Conservation (phyloP, 2,329 filamentous ascomycete genomes). For the Capronia americana region DNA sequence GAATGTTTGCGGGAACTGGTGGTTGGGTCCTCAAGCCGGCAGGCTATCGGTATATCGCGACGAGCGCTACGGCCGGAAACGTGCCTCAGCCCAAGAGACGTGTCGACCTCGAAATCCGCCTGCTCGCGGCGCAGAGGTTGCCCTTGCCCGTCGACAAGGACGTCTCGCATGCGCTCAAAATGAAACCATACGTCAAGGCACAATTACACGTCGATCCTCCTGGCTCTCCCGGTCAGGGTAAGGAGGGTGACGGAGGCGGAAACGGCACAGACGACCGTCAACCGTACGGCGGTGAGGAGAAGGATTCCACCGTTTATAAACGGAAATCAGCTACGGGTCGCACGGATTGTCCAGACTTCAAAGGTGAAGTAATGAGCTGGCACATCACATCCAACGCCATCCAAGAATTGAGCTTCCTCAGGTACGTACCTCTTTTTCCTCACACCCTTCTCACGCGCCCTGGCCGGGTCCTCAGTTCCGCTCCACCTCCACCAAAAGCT, state of each 20-base stretch:
- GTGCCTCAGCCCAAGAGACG: conserved; percentile 58
- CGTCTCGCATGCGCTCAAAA: conserved; percentile 50
- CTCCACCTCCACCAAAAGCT: neutral
- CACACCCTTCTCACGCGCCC: neutral
- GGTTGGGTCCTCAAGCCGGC: conserved; percentile 87
- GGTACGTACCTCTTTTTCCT: conserved; percentile 58
- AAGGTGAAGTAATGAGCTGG: conserved; percentile 66
- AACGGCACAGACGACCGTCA: conserved; percentile 39
- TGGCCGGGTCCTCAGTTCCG: neutral
- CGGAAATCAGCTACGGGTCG: conserved; percentile 62
- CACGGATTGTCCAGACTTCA: conserved; percentile 70
- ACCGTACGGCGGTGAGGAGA: conserved; percentile 55
- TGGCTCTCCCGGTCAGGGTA: conserved; percentile 49
- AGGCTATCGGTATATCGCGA: conserved; percentile 65
- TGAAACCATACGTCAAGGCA: conserved; percentile 77
- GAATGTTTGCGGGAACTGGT: conserved; percentile 80
- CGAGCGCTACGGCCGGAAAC: conserved; percentile 33
- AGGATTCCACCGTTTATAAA: conserved; percentile 59
- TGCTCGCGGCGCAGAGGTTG: conserved; percentile 79
- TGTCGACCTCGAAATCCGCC: conserved; percentile 72
- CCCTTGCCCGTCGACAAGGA: conserved; percentile 65
- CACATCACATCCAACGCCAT: conserved; percentile 62
- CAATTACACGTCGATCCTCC: conserved; percentile 79
- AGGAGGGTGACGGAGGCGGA: conserved; percentile 59
- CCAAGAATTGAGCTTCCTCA: conserved; percentile 74